Percentiles rank a stretch among this genome's conserved stretches.
Evolutionary conservation across 441 rosid genomes (phyloP).

Genomic region (Mallotus repandus): DNA sequence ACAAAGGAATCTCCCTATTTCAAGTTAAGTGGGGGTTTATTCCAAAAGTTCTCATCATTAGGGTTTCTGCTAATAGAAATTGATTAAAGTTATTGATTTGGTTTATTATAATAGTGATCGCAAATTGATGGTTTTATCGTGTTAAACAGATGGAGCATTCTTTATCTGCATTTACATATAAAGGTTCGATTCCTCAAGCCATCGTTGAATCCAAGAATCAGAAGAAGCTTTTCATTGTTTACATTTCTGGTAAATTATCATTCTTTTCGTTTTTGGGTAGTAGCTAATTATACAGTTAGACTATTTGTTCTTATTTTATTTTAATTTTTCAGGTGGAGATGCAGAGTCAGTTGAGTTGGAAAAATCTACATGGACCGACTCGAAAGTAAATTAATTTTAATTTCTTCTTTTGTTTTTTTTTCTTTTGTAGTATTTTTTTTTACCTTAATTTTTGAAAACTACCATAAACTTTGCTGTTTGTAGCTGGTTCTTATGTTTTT

Average conservation of each 20-base stretch:
- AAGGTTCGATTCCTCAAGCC: constrained; percentile 72
- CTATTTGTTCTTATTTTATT: neutral
- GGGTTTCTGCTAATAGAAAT: too few species aligned
- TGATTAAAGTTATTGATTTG: too few species aligned
- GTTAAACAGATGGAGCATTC: constrained; percentile 55
- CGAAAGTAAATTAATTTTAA: constrained; percentile 32
- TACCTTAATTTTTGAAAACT: neutral
- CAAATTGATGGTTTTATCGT: neutral
- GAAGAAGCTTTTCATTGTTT: constrained; percentile 83
- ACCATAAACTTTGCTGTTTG: neutral
- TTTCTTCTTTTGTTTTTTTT: too few species aligned
- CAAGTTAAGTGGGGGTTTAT: too few species aligned
- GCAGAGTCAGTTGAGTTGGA: constrained; percentile 57
- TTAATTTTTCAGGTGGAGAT: constrained; percentile 48
- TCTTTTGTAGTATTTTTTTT: too few species aligned
- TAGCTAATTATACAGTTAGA: neutral
- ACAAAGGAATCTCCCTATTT: too few species aligned
- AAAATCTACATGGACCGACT: constrained; percentile 56
- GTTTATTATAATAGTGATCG: neutral
- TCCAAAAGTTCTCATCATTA: too few species aligned
- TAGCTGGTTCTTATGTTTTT: constrained; percentile 14
- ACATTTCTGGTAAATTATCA: constrained; percentile 58
- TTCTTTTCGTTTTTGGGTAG: neutral
- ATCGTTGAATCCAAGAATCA: constrained; percentile 57
- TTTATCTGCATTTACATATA: constrained; percentile 50